These are phyloP conservation scores for Coemansia sp. DNA, from an alignment of 192 early-diverging fungal genomes.

Conservation along the genomic window DNA sequence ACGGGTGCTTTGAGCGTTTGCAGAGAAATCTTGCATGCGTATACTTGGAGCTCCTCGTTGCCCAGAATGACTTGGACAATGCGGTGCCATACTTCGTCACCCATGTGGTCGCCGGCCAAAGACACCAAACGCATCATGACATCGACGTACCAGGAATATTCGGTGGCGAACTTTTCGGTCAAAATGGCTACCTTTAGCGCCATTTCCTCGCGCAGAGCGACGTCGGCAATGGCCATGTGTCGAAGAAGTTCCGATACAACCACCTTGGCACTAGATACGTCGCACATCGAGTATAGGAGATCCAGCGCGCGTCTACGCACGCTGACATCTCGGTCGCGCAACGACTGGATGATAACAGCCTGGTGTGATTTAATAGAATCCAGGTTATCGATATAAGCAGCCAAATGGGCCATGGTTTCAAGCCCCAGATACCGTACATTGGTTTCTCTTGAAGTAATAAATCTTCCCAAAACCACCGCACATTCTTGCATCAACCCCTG, in stretches of 20 bases:
- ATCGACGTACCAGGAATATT: slow-evolving; percentile 99
- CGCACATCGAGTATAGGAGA: slow-evolving; percentile 97
- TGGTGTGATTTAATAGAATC: slow-evolving; percentile 82
- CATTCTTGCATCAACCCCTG: slow-evolving; percentile 86
- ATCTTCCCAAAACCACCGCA: slow-evolving; percentile 78
- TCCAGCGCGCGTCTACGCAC: slow-evolving; percentile 94
- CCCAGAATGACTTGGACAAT: slow-evolving; percentile 96
- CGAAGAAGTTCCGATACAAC: slow-evolving; percentile 92
- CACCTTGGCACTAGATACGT: slow-evolving; percentile 76
- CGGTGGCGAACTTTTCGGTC: slow-evolving; percentile 96
- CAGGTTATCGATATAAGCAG: slow-evolving; percentile 78
- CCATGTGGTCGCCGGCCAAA: slow-evolving; percentile 93
- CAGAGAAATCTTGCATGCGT: slow-evolving; percentile 84
- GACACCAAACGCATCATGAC: slow-evolving; percentile 95
- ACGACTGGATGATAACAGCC: slow-evolving; percentile 84
- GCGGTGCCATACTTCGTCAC: slow-evolving; percentile 97
- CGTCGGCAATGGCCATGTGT: slow-evolving; percentile 87
- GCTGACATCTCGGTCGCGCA: slow-evolving; percentile 97
- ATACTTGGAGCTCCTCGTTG: slow-evolving; percentile 93
- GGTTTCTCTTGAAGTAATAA: slow-evolving; percentile 94
- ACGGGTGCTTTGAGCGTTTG: slow-evolving; percentile 82
- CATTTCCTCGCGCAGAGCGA: slow-evolving; percentile 93
- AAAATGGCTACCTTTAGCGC: slow-evolving; percentile 98
- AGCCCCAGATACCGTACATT: slow-evolving; percentile 97
- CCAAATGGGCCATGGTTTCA: slow-evolving; percentile 97